These are phyloP conservation scores for Ramaria sp. DNA, from an alignment of 768 basidiomycete species.

Conservation along the genomic window DNA sequence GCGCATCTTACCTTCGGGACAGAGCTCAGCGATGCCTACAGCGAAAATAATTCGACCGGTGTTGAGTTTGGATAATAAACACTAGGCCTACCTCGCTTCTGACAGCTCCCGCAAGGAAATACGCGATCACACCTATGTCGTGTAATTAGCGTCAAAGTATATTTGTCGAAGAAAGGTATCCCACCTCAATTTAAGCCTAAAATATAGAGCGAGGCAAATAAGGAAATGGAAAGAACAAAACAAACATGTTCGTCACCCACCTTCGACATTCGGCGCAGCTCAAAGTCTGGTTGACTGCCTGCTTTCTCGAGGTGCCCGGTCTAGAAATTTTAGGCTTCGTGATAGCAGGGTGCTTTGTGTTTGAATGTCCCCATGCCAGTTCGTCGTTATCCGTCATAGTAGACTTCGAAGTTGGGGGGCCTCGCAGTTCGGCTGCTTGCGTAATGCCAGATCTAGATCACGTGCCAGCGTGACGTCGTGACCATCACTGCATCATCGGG, in stretches of 20 bases:
- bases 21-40: slow-evolving; percentile 8
- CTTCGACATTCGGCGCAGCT: slow-evolving; percentile 11
- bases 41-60: not conserved
- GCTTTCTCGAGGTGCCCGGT: slow-evolving; percentile 5
- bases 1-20: slow-evolving; percentile 5
- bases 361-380: not conserved
- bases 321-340: not conserved
- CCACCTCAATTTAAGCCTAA: slow-evolving; percentile 5
- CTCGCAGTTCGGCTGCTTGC: not conserved
- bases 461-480: not conserved
- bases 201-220: not conserved
- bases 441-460: not conserved
- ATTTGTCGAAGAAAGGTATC: not conserved
- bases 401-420: not conserved
- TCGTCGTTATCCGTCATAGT: slow-evolving; percentile 5
- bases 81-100: slow-evolving; percentile 3
- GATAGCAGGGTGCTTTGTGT: not conserved
- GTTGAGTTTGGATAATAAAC: not conserved
- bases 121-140: slow-evolving; percentile 5
- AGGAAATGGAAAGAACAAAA: slow-evolving; percentile 2
- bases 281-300: slow-evolving; percentile 9
- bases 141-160: not conserved
- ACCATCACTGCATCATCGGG: not conserved
- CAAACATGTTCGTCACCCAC: not conserved
- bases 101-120: slow-evolving; percentile 10